Evolutionary conservation across 2,329 filamentous ascomycete genomes (phyloP).

Genomic region (Parastagonospora avenae): DNA sequence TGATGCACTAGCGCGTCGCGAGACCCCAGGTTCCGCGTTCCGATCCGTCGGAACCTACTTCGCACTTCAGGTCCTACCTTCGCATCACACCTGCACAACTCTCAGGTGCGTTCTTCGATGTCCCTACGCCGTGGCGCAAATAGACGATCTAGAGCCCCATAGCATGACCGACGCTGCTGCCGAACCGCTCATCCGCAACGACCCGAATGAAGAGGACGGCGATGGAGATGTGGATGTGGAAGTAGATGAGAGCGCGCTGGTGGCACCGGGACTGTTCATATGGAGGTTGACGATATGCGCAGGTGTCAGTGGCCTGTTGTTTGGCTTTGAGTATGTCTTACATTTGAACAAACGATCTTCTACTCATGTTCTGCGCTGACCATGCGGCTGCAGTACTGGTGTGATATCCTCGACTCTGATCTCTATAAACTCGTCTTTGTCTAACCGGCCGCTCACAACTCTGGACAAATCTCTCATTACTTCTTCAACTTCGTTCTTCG

Average conservation of each 20-base stretch:
- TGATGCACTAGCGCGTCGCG: background rate
- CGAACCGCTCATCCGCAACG: slow-evolving; percentile 37
- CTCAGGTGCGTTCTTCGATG: background rate
- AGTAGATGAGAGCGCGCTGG: slow-evolving; percentile 38
- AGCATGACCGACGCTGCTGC: slow-evolving; percentile 38
- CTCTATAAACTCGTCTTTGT: slow-evolving; percentile 60
- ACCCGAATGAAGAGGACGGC: slow-evolving; percentile 11
- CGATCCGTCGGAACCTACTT: background rate
- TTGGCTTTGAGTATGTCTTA: slow-evolving; percentile 62
- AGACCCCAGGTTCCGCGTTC: background rate
- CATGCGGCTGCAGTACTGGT: slow-evolving; percentile 52
- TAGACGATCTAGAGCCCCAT: slow-evolving; percentile 27
- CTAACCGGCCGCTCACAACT: slow-evolving; percentile 54
- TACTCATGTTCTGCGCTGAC: too few species aligned
- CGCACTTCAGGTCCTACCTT: background rate
- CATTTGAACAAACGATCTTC: background rate
- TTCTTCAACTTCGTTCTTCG: slow-evolving; percentile 62
- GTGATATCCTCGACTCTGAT: slow-evolving; percentile 66
- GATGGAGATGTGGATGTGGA: slow-evolving; percentile 20
- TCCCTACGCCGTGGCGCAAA: slow-evolving; percentile 11
- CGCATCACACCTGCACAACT: background rate
- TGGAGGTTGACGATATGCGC: slow-evolving; percentile 63
- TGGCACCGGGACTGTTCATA: slow-evolving; percentile 51
- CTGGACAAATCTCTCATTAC: slow-evolving; percentile 65
- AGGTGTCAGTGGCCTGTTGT: slow-evolving; percentile 63